phyloP scores from a whole-genome alignment of 192 early-diverging fungal species.

The Allomyces arbusculus region DNA sequence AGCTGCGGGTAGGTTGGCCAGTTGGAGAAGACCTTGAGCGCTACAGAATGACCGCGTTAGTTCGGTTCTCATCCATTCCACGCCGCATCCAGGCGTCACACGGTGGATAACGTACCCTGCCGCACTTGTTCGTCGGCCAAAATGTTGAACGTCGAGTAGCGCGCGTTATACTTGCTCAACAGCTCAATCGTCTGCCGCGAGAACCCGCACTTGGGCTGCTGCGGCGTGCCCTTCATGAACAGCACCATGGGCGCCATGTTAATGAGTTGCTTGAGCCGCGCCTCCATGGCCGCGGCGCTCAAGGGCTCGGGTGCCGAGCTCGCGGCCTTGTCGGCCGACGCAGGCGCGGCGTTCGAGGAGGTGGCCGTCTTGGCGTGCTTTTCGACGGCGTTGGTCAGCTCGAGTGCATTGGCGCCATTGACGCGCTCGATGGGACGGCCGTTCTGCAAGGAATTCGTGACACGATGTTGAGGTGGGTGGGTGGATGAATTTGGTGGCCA shows the following conservation, averaged over 20 bases:
- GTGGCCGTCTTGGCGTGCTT: conserved; percentile 32
- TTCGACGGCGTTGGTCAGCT: conserved; percentile 44
- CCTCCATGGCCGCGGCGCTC: conserved; percentile 7
- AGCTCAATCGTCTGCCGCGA: conserved; percentile 23
- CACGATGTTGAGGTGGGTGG: background rate
- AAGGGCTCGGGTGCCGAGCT: conserved; percentile 1
- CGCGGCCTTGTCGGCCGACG: conserved; percentile 9
- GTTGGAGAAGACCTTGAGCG: conserved; percentile 24
- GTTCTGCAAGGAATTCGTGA: conserved; percentile 14
- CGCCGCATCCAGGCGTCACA: background rate
- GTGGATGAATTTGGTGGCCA: too few species aligned
- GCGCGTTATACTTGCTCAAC: conserved; percentile 15
- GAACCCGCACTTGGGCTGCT: conserved; percentile 31
- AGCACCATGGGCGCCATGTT: conserved; percentile 24
- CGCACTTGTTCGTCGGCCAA: conserved; percentile 31
- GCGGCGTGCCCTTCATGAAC: conserved; percentile 36
- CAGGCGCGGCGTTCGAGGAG: conserved; percentile 6
- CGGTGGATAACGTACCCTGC: conserved; percentile 7
- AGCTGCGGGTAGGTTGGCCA: conserved; percentile 45
- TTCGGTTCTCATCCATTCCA: background rate
- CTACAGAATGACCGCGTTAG: background rate
- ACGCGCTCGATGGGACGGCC: conserved; percentile 51
- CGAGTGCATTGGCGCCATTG: conserved; percentile 72
- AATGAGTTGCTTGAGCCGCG: conserved; percentile 17
- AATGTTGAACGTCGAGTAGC: conserved; percentile 32